Evolutionary conservation across 176 grass and related monocot genomes (phyloP).

Genomic region (Ananas comosus): DNA sequence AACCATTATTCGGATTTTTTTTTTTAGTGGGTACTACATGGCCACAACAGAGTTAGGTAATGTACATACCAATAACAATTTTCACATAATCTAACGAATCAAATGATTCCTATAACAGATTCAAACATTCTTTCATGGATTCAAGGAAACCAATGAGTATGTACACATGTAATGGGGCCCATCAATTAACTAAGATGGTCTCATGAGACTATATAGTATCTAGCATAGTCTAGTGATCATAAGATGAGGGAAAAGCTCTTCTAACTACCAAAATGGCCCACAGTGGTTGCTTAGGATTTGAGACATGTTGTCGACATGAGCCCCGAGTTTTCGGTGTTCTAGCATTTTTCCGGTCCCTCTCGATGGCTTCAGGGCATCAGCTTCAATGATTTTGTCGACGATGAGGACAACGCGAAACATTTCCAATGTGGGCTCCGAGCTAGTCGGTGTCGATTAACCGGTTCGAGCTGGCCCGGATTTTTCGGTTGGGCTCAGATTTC

Average conservation of each 20-base stretch:
- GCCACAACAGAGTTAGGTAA: no score
- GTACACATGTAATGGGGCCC: neutral
- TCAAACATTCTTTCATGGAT: no score
- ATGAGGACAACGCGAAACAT: slow-evolving; percentile 1
- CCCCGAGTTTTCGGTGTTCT: slow-evolving; percentile 5
- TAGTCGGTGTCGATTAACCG: neutral
- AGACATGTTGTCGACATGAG: slow-evolving; percentile 23
- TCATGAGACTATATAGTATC: neutral
- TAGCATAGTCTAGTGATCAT: neutral
- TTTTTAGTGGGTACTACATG: no score
- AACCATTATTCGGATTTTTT: no score
- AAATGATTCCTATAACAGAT: no score
- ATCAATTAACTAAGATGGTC: neutral
- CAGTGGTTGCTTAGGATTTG: neutral
- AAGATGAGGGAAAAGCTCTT: neutral
- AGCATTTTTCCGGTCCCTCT: slow-evolving; percentile 10
- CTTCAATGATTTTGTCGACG: slow-evolving; percentile 22
- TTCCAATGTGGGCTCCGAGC: neutral
- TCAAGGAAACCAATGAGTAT: no score
- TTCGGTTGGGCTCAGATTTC: neutral
- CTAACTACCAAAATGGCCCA: neutral
- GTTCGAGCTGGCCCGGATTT: neutral
- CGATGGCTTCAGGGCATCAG: slow-evolving; percentile 23
- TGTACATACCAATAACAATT: no score
- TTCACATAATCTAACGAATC: no score